Percentiles rank a stretch among this genome's conserved stretches.
Conservation (phyloP, 306 rosid genomes). For the Inga leiocalycina region DNA sequence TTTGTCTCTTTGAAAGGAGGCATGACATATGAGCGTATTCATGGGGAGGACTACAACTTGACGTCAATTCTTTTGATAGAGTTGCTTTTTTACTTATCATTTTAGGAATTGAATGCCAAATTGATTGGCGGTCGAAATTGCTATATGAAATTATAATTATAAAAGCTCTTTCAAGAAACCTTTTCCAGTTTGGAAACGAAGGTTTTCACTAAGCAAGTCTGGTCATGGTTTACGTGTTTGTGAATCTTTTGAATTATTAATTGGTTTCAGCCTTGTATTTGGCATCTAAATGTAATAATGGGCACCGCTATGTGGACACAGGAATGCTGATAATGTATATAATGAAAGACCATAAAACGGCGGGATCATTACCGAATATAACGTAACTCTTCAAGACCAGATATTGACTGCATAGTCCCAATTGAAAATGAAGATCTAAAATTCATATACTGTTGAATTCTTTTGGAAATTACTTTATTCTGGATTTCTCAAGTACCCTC, state of each 20-base stretch:
- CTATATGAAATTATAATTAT: neutral
- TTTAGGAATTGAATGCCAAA: neutral
- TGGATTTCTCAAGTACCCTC: conserved; percentile 18
- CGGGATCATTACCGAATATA: neutral
- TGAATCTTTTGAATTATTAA: neutral
- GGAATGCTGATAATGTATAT: neutral
- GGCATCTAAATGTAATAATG: neutral
- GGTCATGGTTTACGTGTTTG: neutral
- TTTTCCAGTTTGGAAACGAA: neutral
- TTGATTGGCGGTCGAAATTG: neutral
- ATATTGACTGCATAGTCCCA: neutral
- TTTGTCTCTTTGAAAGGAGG: conserved; percentile 14
- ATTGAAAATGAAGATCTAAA: neutral
- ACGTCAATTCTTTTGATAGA: conserved; percentile 2
- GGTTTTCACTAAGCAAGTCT: neutral
- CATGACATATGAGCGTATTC: neutral
- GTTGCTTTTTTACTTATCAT: neutral
- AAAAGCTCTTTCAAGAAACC: neutral
- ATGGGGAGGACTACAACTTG: neutral
- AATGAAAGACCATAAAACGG: neutral
- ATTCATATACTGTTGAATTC: neutral
- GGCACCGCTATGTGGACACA: neutral
- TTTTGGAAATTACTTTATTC: conserved; percentile 20
- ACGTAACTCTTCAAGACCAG: neutral
- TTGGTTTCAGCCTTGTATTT: neutral